Evolutionary conservation across 768 basidiomycete species (phyloP).

Genomic region (Agaricus blazei): DNA sequence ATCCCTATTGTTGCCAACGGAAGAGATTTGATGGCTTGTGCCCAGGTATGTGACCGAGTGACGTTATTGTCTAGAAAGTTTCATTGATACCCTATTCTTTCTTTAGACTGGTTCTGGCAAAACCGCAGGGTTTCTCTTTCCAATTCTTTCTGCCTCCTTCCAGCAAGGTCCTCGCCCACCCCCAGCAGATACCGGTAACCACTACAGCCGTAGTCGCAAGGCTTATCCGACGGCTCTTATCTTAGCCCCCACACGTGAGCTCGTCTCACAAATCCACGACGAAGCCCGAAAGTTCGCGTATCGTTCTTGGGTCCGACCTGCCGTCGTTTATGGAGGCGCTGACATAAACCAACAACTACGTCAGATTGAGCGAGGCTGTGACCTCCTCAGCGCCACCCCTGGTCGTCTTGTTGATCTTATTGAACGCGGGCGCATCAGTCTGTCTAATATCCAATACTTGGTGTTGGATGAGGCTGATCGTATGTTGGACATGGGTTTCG

Average conservation of each 20-base stretch:
- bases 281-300: slow-evolving; percentile 99
- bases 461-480: slow-evolving; percentile 99
- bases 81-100: slow-evolving; percentile 12
- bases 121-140: slow-evolving; percentile 98
- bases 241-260: slow-evolving; percentile 95
- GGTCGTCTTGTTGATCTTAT: slow-evolving; percentile 98
- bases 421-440: slow-evolving; percentile 94
- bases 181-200: slow-evolving; percentile 45
- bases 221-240: slow-evolving; percentile 97
- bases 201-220: slow-evolving; percentile 72
- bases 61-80: slow-evolving; percentile 13
- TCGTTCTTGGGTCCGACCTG: slow-evolving; percentile 98
- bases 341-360: slow-evolving; percentile 96
- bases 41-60: slow-evolving; percentile 53
- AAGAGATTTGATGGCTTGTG: slow-evolving; percentile 92
- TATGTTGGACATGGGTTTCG: slow-evolving; percentile 99
- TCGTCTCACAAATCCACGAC: slow-evolving; percentile 98
- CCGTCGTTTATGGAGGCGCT: slow-evolving; percentile 98
- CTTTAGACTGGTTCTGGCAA: slow-evolving; percentile 97
- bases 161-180: slow-evolving; percentile 70
- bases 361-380: slow-evolving; percentile 92
- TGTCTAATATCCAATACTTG: slow-evolving; percentile 95
- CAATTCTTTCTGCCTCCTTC: slow-evolving; percentile 94
- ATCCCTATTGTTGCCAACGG: slow-evolving; percentile 93
- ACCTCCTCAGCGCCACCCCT: slow-evolving; percentile 94